Base-by-base conservation (phyloP, 768 basidiomycete genomes). In the Kwoniella mangroviensis region DNA sequence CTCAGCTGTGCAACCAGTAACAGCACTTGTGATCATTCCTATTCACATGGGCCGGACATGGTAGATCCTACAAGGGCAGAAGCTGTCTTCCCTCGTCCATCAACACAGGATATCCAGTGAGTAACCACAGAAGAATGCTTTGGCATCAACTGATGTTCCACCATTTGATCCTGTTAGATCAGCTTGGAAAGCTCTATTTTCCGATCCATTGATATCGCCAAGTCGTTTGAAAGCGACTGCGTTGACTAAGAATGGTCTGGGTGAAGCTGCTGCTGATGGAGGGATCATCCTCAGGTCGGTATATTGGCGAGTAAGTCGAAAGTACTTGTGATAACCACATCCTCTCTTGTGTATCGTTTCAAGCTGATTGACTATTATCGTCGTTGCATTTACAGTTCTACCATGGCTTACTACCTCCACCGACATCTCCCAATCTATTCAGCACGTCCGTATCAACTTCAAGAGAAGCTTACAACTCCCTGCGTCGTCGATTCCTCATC, bases 231-330 rank as follows among this genome's bases (percentile, higher is more conserved):
- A 71, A 51, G 51, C 72, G 15, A 57, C 42, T 7, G 79, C 72
- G 9, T 21, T 75, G 28, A 69, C 73, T 11, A 74, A 73, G 61
- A 34, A 11, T 4, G 79, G 79, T 11, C 19, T 81, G 28, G 77
- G 77, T 4, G 72, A 72, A 52, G 61, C 54, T 2, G 64, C 49
- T 4, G 26, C 51, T 5, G 75, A 75, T 60, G 81, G 81, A 21
- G 75, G 75, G 2, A 64, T 82, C 34, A 41, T 73, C 0, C 66
- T 83, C 40, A 68, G 82, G 2, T 81, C 79, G 1, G 73, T 83
- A 0, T 79, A 81, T 60, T 83, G 82, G 82, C 59, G 82, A 42
- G 75, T 82, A 43, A 70, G 77, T 73, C 9, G 34, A 34, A 34
- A 34, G 34, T 34, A 34, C 34, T 34, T 34, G 34, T 7, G 6